phyloP scores from a whole-genome alignment of 1,284 basidiomycete genomes.

The Chondrostereum purpureum region DNA sequence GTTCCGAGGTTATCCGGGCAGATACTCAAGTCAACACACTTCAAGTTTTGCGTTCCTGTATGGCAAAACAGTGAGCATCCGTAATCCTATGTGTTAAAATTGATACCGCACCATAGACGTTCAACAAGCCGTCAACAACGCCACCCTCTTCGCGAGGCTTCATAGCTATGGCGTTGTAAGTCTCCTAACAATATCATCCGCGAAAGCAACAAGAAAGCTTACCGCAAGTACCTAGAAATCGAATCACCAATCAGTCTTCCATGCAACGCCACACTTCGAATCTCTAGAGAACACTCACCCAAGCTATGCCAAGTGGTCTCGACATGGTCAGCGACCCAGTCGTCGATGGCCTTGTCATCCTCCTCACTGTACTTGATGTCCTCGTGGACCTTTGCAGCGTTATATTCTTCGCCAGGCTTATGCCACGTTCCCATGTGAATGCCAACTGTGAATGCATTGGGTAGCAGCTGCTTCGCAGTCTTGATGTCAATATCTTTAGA shows the following conservation, averaged over 20 bases:
- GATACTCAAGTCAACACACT: conserved; percentile 61
- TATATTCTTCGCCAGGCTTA: conserved; percentile 45
- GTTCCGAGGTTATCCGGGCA: conserved; percentile 69
- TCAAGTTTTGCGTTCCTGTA: conserved; percentile 57
- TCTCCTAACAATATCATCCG: neutral
- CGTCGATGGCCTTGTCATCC: conserved; percentile 64
- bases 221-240: conserved; percentile 37
- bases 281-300: conserved; percentile 28
- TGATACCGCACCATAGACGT: conserved; percentile 47
- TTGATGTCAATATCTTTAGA: conserved; percentile 57
- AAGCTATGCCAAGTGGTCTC: conserved; percentile 74
- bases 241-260: conserved; percentile 1
- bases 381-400: conserved; percentile 53
- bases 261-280: neutral
- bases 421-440: conserved; percentile 56
- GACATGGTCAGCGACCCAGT: conserved; percentile 65
- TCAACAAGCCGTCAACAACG: conserved; percentile 66
- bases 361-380: conserved; percentile 59
- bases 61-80: no score
- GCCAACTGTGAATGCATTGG: conserved; percentile 57
- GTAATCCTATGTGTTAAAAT: neutral
- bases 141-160: conserved; percentile 73
- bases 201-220: conserved; percentile 13
- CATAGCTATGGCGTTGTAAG: conserved; percentile 44
- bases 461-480: conserved; percentile 59